Evolutionary conservation across 371 early-diverging fungal genomes (phyloP).

Genomic region (Rhizomucor pusillus): DNA sequence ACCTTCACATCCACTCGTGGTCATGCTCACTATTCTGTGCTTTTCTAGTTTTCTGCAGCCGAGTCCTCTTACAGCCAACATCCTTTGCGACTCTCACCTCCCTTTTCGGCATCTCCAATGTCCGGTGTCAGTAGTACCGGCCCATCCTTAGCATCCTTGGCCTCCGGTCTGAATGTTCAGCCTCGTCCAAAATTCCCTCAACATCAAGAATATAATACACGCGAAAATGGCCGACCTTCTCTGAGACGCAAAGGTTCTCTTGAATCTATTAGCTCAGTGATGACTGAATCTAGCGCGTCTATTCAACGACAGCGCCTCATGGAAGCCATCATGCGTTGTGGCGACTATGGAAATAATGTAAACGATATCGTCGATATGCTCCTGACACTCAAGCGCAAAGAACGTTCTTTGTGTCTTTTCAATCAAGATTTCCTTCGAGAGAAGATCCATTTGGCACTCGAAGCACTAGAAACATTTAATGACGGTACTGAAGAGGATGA

Average conservation of each 20-base stretch:
- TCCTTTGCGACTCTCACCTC: constrained; percentile 22
- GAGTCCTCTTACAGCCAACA: constrained; percentile 16
- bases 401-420: constrained; percentile 47
- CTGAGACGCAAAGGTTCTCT: constrained; percentile 41
- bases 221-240: constrained; percentile 23
- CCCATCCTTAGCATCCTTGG: constrained; percentile 34
- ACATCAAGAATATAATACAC: constrained; percentile 10
- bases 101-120: constrained; percentile 31
- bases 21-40: neutral
- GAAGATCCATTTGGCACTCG: constrained; percentile 40
- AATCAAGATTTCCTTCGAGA: constrained; percentile 45
- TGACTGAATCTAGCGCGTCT: constrained; percentile 43
- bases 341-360: constrained; percentile 29
- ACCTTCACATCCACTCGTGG: neutral
- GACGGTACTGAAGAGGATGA: constrained; percentile 25
- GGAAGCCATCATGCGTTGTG: constrained; percentile 37
- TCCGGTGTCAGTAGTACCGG: constrained; percentile 32
- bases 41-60: constrained; percentile 11
- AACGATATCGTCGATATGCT: constrained; percentile 52
- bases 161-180: constrained; percentile 38
- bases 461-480: constrained; percentile 39
- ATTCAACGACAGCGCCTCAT: constrained; percentile 38
- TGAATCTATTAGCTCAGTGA: constrained; percentile 38
- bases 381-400: constrained; percentile 45
- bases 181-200: constrained; percentile 12